Conservation (phyloP, 352 stramenopile species). For the Aphanomyces cochlioides region DNA sequence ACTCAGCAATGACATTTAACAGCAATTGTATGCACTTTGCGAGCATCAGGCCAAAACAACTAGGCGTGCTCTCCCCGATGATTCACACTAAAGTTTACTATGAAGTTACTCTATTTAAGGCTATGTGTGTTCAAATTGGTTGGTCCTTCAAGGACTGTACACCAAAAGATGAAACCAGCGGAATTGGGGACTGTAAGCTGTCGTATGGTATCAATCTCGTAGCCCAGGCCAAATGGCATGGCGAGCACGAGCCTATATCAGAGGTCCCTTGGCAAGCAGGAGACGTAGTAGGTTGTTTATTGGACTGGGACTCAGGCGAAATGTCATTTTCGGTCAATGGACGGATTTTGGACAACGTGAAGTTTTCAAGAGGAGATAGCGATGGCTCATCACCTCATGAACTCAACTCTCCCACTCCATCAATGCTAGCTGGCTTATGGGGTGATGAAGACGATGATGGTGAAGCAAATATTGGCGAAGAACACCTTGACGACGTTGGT, state of each 20-base stretch:
- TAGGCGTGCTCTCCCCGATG: neutral
- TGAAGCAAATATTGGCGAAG: conserved; percentile 14
- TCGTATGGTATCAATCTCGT: conserved; percentile 19
- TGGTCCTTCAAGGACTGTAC: conserved; percentile 27
- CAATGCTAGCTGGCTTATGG: conserved; percentile 7
- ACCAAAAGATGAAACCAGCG: neutral
- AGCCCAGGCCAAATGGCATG: conserved; percentile 26
- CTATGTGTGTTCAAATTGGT: conserved; percentile 19
- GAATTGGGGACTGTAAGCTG: conserved; percentile 26
- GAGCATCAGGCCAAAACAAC: conserved; percentile 5
- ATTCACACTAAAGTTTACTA: conserved; percentile 27
- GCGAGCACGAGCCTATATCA: neutral
- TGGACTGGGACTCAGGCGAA: conserved; percentile 21
- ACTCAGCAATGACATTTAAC: conserved; percentile 11
- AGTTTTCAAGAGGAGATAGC: neutral
- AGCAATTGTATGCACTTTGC: conserved; percentile 20
- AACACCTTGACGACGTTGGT: neutral
- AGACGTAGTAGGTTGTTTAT: conserved; percentile 21
- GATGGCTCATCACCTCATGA: neutral
- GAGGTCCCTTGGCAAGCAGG: conserved; percentile 25
- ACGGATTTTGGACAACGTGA: conserved; percentile 4
- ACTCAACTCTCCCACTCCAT: neutral
- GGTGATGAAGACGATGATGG: conserved; percentile 17
- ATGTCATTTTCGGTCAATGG: conserved; percentile 30
- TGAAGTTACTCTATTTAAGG: conserved; percentile 17